phyloP scores from a whole-genome alignment of 179 eudicot genomes.

The Silene noctiflora region DNA sequence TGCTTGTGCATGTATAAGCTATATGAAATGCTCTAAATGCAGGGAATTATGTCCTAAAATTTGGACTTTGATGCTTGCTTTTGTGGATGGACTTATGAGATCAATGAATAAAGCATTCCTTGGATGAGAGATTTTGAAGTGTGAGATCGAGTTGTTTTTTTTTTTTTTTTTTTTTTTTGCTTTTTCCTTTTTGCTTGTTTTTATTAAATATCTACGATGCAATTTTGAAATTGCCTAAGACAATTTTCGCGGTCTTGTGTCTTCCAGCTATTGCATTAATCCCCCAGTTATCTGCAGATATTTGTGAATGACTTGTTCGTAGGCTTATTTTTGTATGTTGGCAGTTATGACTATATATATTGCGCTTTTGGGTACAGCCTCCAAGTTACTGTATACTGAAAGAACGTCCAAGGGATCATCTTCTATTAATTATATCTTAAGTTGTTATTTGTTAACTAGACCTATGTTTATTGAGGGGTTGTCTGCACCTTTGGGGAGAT shows the following conservation, averaged over 20 bases:
- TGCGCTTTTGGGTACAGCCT: neutral
- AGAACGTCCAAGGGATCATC: neutral
- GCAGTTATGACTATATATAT: neutral
- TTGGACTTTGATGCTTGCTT: too few species aligned
- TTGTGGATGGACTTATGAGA: neutral
- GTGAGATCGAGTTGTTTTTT: too few species aligned
- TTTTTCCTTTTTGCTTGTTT: neutral
- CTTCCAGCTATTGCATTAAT: neutral
- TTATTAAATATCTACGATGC: neutral
- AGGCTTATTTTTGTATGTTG: neutral
- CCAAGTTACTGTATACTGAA: neutral
- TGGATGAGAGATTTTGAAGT: neutral
- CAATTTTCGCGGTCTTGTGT: neutral
- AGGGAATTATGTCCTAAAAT: neutral
- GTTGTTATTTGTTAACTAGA: neutral
- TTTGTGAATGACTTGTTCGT: neutral
- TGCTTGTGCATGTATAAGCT: neutral
- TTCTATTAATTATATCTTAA: neutral
- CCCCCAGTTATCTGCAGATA: neutral
- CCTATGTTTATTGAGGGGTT: neutral
- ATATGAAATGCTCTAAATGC: neutral
- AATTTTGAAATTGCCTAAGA: neutral
- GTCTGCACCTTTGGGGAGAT: neutral
- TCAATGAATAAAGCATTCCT: neutral
- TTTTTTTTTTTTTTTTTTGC: neutral